These are phyloP conservation scores for Aspergillus cavernicola DNA, from an alignment of 495 filamentous ascomycete species.

Conservation along the genomic window DNA sequence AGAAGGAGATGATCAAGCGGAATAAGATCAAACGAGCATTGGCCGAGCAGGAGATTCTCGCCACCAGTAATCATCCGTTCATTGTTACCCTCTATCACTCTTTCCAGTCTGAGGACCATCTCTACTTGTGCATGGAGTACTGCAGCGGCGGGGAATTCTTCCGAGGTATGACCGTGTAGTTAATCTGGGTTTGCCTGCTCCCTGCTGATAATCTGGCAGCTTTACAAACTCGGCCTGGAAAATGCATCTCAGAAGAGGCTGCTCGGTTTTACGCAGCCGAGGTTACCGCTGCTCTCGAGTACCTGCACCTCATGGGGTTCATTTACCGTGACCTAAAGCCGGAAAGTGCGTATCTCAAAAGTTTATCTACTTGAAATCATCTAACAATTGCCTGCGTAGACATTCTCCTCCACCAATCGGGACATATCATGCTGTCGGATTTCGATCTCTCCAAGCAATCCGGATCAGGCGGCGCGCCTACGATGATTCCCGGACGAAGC, in stretches of 20 bases:
- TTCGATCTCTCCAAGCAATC: conserved; percentile 99
- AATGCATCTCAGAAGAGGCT: conserved; percentile 95
- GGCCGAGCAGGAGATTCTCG: conserved; percentile 96
- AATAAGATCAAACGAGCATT: conserved; percentile 99
- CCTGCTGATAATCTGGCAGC: conserved; percentile 42
- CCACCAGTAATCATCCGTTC: conserved; percentile 97
- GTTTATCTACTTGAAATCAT: neutral
- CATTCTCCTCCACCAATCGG: conserved; percentile 95
- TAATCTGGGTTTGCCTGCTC: neutral
- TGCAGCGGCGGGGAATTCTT: conserved; percentile 99
- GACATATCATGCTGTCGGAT: conserved; percentile 99
- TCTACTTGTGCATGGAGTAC: conserved; percentile 99
- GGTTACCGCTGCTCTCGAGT: conserved; percentile 96
- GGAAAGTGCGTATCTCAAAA: conserved; percentile 69
- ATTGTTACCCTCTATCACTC: conserved; percentile 98
- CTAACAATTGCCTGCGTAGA: conserved; percentile 53
- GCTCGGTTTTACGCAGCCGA: conserved; percentile 97
- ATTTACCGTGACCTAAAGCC: conserved; percentile 98
- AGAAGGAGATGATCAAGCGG: conserved; percentile 99
- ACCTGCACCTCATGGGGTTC: conserved; percentile 98
- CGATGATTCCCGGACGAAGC: conserved; percentile 89
- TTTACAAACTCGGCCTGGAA: conserved; percentile 92
- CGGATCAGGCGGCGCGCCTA: conserved; percentile 90
- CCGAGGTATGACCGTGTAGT: conserved; percentile 49
- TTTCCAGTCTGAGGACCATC: conserved; percentile 97